phyloP scores from a whole-genome alignment of 2,329 filamentous ascomycete genomes.

The Daldinia sp. region DNA sequence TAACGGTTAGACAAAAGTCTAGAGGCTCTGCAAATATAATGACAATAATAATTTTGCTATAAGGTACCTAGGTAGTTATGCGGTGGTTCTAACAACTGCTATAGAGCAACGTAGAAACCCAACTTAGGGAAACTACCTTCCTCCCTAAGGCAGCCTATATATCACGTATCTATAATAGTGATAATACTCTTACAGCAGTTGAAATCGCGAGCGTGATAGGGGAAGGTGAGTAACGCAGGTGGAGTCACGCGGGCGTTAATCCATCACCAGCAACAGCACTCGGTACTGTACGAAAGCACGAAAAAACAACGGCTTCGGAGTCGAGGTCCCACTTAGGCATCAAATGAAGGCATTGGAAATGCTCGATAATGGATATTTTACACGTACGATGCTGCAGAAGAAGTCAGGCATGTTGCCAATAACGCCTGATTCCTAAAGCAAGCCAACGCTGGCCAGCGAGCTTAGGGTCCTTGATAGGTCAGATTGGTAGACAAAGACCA shows the following conservation, averaged over 20 bases:
- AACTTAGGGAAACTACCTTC: neutral
- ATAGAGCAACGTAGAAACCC: neutral
- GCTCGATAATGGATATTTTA: neutral
- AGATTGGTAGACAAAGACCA: neutral
- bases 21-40: neutral
- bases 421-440: conserved; percentile 1
- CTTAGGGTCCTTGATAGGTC: neutral
- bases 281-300: neutral
- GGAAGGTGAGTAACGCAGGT: neutral
- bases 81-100: neutral
- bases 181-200: neutral
- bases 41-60: too few species aligned
- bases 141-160: neutral
- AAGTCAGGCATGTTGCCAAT: neutral
- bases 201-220: neutral
- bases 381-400: neutral
- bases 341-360: neutral
- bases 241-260: neutral
- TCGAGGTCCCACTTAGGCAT: neutral
- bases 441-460: neutral
- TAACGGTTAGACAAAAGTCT: neutral
- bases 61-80: too few species aligned
- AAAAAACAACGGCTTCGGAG: neutral
- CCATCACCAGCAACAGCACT: neutral
- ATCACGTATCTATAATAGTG: neutral